Evolutionary conservation across 805 yeast genomes (phyloP), one percentile per base, ranked within the genome.

Genomic region (Hanseniaspora singularis): DNA sequence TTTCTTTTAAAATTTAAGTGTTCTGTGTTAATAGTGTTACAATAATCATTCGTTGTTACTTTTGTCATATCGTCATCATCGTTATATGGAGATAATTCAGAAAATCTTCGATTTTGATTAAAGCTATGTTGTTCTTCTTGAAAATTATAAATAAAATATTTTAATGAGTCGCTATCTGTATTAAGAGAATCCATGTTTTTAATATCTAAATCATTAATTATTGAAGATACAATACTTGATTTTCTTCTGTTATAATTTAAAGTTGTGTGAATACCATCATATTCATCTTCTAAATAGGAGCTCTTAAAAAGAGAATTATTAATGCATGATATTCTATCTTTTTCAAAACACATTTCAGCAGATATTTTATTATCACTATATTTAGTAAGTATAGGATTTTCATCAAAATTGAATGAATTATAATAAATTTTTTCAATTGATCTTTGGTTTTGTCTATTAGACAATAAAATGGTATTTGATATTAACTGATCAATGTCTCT

Each of bases 201-300:
- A 4, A 26, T 24, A 10, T 34, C 12, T 9, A 42, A 23, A 20
- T 42, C 46, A 27, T 36, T 38, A 22, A 42, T 42, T 6, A 42
- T 36, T n/a, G 46, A 34, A 27, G 46, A 34, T 4, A 33, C 46
- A 22, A 42, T 20, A 22, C 46, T 42, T 2, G 46, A 42, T 36
- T 28, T 42, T 22, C 46, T 34, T 15, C 30, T 22, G 26, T 20
- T 33, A 20, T 33, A 33, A n/a, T 18, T 33, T 32, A 11, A n/a
- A 11, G 19, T n/a, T n/a, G 19, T 14, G 14, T 33, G 38, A 19
- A 33, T 19, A 5, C n/a, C 12, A 27, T 22, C 19, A 26, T 19
- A 19, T 16, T 38, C 26, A 33, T 8, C 11, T 8, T 26, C 11
- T 26, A 11, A 8, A 26, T 7, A 26, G 28, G 11, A 26, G 28